Conservation (phyloP, 225 moss, liverwort and hornwort genomes). For the Pleurozium schreberi region DNA sequence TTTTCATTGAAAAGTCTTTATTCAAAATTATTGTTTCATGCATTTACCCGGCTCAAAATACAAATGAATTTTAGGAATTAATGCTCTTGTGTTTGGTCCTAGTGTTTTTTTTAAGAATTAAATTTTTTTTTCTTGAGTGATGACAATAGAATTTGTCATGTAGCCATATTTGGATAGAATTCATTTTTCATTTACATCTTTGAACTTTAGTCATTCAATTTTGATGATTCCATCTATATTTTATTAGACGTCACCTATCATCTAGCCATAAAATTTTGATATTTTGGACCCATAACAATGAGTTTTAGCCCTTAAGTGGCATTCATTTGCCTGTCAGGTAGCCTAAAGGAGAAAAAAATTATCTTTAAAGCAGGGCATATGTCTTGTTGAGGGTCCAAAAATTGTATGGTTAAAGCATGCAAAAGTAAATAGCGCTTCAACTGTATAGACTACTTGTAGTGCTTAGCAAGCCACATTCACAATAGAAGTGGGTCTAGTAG, state of each 20-base stretch:
- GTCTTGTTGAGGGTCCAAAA: too few relatives aligned
- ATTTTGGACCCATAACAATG: neutral
- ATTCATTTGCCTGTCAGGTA: accelerated
- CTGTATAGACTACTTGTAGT: neutral
- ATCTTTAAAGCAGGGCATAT: neutral
- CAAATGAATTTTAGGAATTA: neutral
- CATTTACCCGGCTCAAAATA: neutral
- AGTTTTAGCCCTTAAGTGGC: neutral
- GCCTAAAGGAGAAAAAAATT: neutral
- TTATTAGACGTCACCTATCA: neutral
- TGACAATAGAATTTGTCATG: neutral
- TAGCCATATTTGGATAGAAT: neutral
- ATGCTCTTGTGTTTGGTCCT: neutral
- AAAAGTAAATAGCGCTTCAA: neutral
- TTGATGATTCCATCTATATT: neutral
- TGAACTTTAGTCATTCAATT: neutral
- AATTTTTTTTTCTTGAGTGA: neutral
- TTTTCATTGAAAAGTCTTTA: neutral
- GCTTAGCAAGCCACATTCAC: neutral
- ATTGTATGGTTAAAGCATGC: neutral
- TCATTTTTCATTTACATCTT: neutral
- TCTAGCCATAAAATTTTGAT: neutral
- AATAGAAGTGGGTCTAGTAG: accelerated
- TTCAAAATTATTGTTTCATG: neutral
- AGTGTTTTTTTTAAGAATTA: neutral